Evolutionary conservation across 306 rosid genomes (phyloP).

Genomic region (apple (Malus domestica)): ASM211411v1 NC_041795.1:36290001-36290500

Average conservation of each 20-base stretch:
- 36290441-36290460: slow-evolving; percentile 28
- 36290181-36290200: neutral
- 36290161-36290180: neutral
- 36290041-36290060: too few species aligned
- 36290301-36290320: neutral
- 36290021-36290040: too few species aligned
- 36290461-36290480: slow-evolving; percentile 28
- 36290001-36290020: too few species aligned
- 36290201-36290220: neutral
- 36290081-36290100: neutral
- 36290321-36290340: neutral
- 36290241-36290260: slow-evolving; percentile 9
- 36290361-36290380: slow-evolving; percentile 44
- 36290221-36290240: slow-evolving; percentile 34
- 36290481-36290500: slow-evolving; percentile 13
- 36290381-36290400: slow-evolving; percentile 32
- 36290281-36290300: neutral
- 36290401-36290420: slow-evolving; percentile 44
- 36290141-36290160: too few species aligned
- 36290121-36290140: neutral
- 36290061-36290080: neutral
- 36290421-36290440: slow-evolving; percentile 32
- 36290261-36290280: neutral
- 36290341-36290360: slow-evolving; percentile 37
- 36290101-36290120: neutral